phyloP scores from a whole-genome alignment of 2,329 filamentous ascomycete genomes.

The Zalaria obscura region DNA sequence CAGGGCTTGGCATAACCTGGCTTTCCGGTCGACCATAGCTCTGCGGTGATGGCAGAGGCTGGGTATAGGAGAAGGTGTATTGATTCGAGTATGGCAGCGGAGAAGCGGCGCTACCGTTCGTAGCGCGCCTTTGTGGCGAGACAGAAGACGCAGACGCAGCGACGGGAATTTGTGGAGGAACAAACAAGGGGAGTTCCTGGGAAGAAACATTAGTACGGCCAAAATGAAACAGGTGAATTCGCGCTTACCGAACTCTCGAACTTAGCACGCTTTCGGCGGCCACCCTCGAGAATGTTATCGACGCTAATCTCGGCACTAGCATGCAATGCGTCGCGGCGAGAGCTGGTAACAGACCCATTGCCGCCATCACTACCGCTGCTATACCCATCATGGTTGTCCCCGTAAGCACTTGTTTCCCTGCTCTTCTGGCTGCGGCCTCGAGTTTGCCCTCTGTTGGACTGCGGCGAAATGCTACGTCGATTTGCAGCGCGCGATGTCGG shows the following conservation, averaged over 20 bases:
- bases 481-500: slow-evolving; percentile 57
- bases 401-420: slow-evolving; percentile 36
- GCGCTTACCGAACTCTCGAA: slow-evolving; percentile 87
- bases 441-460: slow-evolving; percentile 44
- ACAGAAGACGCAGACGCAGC: slow-evolving; percentile 95
- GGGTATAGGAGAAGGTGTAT: slow-evolving; percentile 65
- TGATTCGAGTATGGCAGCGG: slow-evolving; percentile 55
- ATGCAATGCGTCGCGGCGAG: slow-evolving; percentile 62
- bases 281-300: slow-evolving; percentile 95
- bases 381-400: slow-evolving; percentile 58
- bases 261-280: slow-evolving; percentile 86
- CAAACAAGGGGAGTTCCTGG: slow-evolving; percentile 90
- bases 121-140: slow-evolving; percentile 72
- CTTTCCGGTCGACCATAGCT: slow-evolving; percentile 40
- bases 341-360: slow-evolving; percentile 55
- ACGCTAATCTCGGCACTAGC: slow-evolving; percentile 95
- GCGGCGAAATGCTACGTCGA: slow-evolving; percentile 66
- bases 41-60: slow-evolving; percentile 72
- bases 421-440: slow-evolving; percentile 40
- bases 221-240: slow-evolving; percentile 4
- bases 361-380: slow-evolving; percentile 74
- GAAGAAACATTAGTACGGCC: slow-evolving; percentile 6
- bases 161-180: slow-evolving; percentile 83
- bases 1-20: slow-evolving; percentile 14
- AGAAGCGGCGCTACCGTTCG: slow-evolving; percentile 52